These are phyloP conservation scores for Trichomonas vaginalis DNA, from an alignment of 208 protist genomes.

Conservation along the genomic window DNA sequence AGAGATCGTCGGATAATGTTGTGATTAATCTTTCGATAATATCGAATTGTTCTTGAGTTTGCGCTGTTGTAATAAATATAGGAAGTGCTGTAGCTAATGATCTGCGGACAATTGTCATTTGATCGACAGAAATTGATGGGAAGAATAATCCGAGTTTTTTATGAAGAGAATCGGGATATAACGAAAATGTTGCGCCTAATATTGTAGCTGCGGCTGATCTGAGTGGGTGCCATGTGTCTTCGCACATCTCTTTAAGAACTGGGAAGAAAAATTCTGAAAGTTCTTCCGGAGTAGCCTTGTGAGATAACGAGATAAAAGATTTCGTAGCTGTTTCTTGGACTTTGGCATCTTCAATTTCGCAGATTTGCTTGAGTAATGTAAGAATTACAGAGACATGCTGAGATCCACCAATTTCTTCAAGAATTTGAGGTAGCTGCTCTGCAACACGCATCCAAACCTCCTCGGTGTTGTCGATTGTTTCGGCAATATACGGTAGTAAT, in stretches of 20 bases:
- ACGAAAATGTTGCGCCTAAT: not conserved
- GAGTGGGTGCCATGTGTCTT: not conserved
- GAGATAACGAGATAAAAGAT: not conserved
- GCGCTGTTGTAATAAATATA: not conserved
- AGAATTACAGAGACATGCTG: not conserved
- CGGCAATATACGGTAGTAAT: not conserved
- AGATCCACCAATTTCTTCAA: not conserved
- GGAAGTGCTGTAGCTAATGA: not conserved
- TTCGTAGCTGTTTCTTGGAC: not conserved
- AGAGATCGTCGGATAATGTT: not conserved
- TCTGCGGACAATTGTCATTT: not conserved
- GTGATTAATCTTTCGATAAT: not conserved
- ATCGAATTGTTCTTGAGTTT: not conserved
- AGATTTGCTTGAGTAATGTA: not conserved
- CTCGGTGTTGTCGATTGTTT: not conserved
- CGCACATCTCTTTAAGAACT: not conserved
- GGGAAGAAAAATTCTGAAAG: not conserved
- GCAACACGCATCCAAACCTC: not conserved
- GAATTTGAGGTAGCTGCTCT: not conserved
- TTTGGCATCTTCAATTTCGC: not conserved
- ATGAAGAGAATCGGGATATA: not conserved
- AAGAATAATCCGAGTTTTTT: not conserved
- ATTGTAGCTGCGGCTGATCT: not conserved
- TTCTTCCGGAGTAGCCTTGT: not conserved
- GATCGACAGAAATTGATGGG: not conserved